These are phyloP conservation scores for Diutina siamensis DNA, from an alignment of 1,139 yeast genomes.

Conservation along the genomic window DNA sequence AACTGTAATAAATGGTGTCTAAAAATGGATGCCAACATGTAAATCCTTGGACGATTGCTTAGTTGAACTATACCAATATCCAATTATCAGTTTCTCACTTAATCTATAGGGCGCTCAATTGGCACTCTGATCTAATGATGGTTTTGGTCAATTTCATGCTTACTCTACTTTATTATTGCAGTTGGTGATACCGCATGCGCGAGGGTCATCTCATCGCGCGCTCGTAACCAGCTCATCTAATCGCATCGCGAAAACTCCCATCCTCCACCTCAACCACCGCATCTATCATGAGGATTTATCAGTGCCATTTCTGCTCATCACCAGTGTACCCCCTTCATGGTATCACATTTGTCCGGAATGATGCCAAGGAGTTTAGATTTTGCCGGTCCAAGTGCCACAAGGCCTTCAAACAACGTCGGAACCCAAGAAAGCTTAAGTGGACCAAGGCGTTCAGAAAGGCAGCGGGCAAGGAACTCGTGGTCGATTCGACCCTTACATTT, in stretches of 20 bases:
- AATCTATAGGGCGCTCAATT: too few species aligned
- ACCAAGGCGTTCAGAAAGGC: conserved; percentile 98
- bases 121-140: too few species aligned
- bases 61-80: too few species aligned
- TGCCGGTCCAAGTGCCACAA: conserved; percentile 98
- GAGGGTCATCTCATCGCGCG: neutral
- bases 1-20: too few species aligned
- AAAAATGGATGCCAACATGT: too few species aligned
- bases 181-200: too few species aligned
- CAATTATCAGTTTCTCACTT: too few species aligned
- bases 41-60: too few species aligned
- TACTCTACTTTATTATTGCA: too few species aligned
- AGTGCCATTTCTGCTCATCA: conserved; percentile 95
- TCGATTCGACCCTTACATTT: conserved; percentile 90
- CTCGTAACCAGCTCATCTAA: conserved; percentile 5
- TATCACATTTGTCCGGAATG: conserved; percentile 94
- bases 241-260: neutral
- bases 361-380: conserved; percentile 93
- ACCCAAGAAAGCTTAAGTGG: conserved; percentile 97
- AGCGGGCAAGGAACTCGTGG: conserved; percentile 97
- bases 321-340: conserved; percentile 98
- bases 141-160: too few species aligned
- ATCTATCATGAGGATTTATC: conserved; percentile 69
- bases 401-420: conserved; percentile 95
- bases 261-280: conserved; percentile 8